Base-by-base conservation (phyloP, 345 rosid species). In the Salix suchowensis region DNA sequence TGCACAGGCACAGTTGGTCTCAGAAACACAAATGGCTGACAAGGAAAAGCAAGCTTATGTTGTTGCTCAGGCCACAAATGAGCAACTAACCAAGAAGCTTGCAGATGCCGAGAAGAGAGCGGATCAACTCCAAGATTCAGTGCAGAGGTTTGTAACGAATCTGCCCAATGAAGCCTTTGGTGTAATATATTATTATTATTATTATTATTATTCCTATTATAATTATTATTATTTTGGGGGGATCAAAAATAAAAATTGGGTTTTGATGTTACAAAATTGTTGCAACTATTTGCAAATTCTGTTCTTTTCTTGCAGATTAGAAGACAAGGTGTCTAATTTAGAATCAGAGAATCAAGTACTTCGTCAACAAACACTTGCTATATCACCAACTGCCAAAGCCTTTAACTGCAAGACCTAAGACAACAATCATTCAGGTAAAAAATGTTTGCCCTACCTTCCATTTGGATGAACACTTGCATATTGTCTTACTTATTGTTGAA, bases 261-360 rank as follows among this genome's bases (percentile, higher is more conserved):
- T 46, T 46, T 46, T 40, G 46, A 16, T 19, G 65, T 28, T 54
- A 36, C n/a, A 36, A 40, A 32, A 34, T 46, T 54, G 24, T 11
- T 55, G 30, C 23, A 54, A 52, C 18, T 21, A 37, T 61, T n/a
- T 58, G 28, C 15, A 39, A 28, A 30, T 58, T 58, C 21, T 21
- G 7, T 72, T 24, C 48, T 50, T 18, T 34, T 52, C 50, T 34
- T 74, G 62, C 87, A 94, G 98, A 80, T 81, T 92, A 61, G 96
- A 92, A 86, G 97, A 94, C 80, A 94, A 91, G 74, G 92, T 94
- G 81, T 87, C 96, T 80, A 94, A 94, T 81, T 88, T 90, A 52
- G 97, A 94, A 80, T 91, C 98, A 1, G 98, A 94, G 83, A 94
- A 85, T 88, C 98, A 94, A 88, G 97, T 94, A 36, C 90, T 94